Percentiles rank a stretch among this genome's conserved stretches.
phyloP scores from a whole-genome alignment of 2,329 filamentous ascomycete genomes.

The Penicillium sp. region DNA sequence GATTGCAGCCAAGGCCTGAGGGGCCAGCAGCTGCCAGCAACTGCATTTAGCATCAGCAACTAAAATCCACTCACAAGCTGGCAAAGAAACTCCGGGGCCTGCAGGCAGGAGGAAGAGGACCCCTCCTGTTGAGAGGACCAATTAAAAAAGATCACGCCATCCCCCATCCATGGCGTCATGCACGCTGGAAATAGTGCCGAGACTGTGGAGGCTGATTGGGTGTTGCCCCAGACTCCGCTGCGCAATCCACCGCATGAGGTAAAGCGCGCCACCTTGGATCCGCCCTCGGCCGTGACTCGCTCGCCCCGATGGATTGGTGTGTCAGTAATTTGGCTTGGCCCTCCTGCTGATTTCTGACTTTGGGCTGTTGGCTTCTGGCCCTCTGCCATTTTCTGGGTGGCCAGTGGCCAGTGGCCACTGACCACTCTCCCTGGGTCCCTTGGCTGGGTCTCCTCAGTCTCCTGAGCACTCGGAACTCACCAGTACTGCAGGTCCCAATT shows the following conservation, averaged over 20 bases:
- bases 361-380: conserved; percentile 1
- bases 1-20: background rate
- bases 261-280: conserved; percentile 35
- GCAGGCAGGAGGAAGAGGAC: conserved; percentile 11
- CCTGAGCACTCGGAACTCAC: background rate
- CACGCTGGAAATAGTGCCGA: conserved; percentile 33
- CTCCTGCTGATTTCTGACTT: background rate
- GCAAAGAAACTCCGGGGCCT: conserved; percentile 24
- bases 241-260: conserved; percentile 27
- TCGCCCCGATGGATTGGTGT: background rate
- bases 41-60: background rate
- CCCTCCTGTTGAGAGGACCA: conserved; percentile 8
- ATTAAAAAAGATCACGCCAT: conserved; percentile 31
- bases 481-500: conserved; percentile 13
- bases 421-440: background rate
- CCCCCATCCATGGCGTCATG: conserved; percentile 36
- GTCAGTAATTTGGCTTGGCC: background rate
- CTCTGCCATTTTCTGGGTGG: background rate
- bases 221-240: conserved; percentile 26
- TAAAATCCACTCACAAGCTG: conserved; percentile 2
- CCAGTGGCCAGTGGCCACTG: background rate
- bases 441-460: background rate
- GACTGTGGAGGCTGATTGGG: conserved; percentile 26
- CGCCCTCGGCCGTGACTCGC: conserved; percentile 26
- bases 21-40: background rate